A percentile compares a stretch with the other conserved stretches of the same genome.
phyloP scores from a whole-genome alignment of 2,329 filamentous ascomycete genomes.

The Pseudogymnoascus sp. region DNA sequence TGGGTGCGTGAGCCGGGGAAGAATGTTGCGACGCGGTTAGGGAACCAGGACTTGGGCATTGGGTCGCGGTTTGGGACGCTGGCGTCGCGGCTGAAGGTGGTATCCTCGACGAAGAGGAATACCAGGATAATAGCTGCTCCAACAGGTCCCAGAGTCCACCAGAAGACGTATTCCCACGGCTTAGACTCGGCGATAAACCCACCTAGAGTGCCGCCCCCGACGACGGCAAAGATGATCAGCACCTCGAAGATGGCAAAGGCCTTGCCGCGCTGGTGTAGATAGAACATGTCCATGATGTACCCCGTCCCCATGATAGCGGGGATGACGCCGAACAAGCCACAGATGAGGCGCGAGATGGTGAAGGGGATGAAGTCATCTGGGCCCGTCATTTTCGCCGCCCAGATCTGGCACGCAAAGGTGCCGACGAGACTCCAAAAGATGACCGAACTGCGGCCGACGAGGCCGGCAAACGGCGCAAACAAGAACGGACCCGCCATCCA shows the following conservation, averaged over 20 bases:
- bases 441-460: constrained; percentile 17
- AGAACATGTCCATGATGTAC: constrained; percentile 34
- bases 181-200: constrained; percentile 31
- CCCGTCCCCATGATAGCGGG: constrained; percentile 31
- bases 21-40: constrained; percentile 5
- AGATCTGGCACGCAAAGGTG: constrained; percentile 18
- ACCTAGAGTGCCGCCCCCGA: constrained; percentile 29
- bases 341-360: constrained; percentile 30
- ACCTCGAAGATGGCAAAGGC: constrained; percentile 31
- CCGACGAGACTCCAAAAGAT: constrained; percentile 21
- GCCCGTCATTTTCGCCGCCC: constrained; percentile 23
- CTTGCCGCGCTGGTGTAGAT: constrained; percentile 33
- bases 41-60: constrained; percentile 5
- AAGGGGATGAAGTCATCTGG: constrained; percentile 29
- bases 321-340: constrained; percentile 32
- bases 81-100: background rate
- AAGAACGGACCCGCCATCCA: constrained; percentile 19
- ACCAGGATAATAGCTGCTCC: background rate
- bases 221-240: constrained; percentile 28
- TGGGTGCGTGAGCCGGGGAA: background rate
- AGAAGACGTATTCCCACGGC: constrained; percentile 32
- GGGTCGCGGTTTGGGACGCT: background rate
- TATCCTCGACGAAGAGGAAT: constrained; percentile 10
- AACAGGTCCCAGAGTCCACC: constrained; percentile 27
- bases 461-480: constrained; percentile 16